These are phyloP conservation scores for Trichosporon sp. DNA, from an alignment of 1,284 basidiomycete genomes.

Conservation along the genomic window DNA sequence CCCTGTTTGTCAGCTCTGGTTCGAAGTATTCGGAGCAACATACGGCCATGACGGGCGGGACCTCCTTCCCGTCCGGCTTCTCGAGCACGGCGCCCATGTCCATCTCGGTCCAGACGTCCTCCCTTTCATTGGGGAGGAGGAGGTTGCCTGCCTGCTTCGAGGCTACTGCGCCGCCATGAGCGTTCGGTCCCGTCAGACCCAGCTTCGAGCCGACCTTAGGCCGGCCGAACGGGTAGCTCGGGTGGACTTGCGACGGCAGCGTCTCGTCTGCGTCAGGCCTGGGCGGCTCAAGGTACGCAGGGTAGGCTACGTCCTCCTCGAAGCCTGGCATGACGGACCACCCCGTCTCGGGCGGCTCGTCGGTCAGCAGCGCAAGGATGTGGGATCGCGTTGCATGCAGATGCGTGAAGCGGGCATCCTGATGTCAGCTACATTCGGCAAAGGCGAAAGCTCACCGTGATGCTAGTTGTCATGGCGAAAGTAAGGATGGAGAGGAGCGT, in stretches of 20 bases:
- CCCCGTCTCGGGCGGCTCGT: constrained; percentile 38
- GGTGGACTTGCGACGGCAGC: constrained; percentile 37
- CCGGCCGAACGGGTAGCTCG: constrained; percentile 39
- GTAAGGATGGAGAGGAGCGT: neutral
- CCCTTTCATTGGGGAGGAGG: neutral
- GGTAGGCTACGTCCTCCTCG: constrained; percentile 34
- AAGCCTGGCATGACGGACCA: constrained; percentile 42
- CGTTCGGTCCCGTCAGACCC: neutral
- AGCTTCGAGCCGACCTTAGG: constrained; percentile 8
- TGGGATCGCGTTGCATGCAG: constrained; percentile 35
- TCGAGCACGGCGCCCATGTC: constrained; percentile 31
- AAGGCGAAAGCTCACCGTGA: constrained; percentile 20
- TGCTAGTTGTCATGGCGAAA: constrained; percentile 27
- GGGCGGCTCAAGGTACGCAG: constrained; percentile 29
- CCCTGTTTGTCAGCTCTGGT: constrained; percentile 25
- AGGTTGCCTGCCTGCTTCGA: constrained; percentile 20
- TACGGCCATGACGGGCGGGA: constrained; percentile 46
- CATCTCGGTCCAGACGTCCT: constrained; percentile 33
- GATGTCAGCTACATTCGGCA: neutral
- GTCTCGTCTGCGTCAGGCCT: constrained; percentile 40
- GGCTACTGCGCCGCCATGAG: constrained; percentile 20
- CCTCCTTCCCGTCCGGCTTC: constrained; percentile 31
- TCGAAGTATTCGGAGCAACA: constrained; percentile 13
- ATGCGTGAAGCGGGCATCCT: constrained; percentile 44
- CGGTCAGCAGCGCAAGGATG: constrained; percentile 34